Base-by-base conservation (phyloP, 345 rosid genomes). In the Euphorbia tirucalli region DNA sequence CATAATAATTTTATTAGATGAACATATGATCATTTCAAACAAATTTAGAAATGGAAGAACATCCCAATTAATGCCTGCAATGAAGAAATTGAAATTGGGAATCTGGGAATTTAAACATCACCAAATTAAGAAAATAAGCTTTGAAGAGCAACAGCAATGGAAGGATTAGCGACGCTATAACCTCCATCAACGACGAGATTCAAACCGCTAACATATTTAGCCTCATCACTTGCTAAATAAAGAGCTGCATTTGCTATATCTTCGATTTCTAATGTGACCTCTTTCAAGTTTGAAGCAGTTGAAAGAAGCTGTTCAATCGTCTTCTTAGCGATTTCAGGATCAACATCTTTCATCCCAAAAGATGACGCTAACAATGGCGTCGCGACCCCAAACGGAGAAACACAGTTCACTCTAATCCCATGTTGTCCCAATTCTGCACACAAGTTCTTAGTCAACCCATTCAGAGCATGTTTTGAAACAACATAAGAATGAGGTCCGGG, bases 331-430 rank as follows among this genome's bases (percentile, higher is more conserved):
- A n/a, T n/a, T n/a, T n/a, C n/a, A n/a, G n/a, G n/a, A n/a, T n/a
- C n/a, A n/a, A n/a, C n/a, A n/a, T n/a, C n/a, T n/a, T n/a, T n/a
- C 19, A 25, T 0, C 3, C 9, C 62, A 49, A 59, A 27, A 11
- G 37, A 19, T 5, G 61, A 46, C 3, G 27, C 41, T 0, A 54
- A 4, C 55, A 63, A 3, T 11, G 48, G 44, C 8, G 78, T 70
- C 0, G 52, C 35, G 14, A 71, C 61, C 1, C 8, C 61, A 13
- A 13, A 72, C 1, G 77, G 80, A 30, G 83, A 76, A 9, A 73
- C 41, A 54, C 72, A 59, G 31, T 80, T 73, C 10, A 76, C 80
- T 39, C 83, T 43, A 11, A 73, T 80, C 14, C 78, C 80, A 27
- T 73, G 50, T 31, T 55, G 66, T 1, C 80, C 75, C n/a, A 70